phyloP scores from a whole-genome alignment of 1,284 basidiomycete species.

The Ganoderma leucocontextum region DNA sequence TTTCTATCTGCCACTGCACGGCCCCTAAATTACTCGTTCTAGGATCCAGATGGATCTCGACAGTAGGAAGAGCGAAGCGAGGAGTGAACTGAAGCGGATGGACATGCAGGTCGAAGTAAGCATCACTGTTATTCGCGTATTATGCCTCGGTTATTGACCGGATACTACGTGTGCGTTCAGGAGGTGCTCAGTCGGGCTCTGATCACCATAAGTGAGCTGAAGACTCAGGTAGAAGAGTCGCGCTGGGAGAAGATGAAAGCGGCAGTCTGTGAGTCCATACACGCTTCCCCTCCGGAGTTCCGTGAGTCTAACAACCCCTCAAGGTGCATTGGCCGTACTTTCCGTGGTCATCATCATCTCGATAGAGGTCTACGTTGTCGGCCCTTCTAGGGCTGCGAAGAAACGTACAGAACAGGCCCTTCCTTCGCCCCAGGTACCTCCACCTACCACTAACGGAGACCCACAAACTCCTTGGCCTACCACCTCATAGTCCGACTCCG shows the following conservation, averaged over 20 bases:
- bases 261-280: conserved; percentile 72
- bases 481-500: background rate
- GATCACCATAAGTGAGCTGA: conserved; percentile 85
- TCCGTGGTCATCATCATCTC: conserved; percentile 69
- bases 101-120: conserved; percentile 91
- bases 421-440: conserved; percentile 30
- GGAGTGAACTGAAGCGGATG: conserved; percentile 85
- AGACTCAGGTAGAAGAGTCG: conserved; percentile 87
- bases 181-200: conserved; percentile 89
- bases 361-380: conserved; percentile 64
- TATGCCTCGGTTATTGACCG: background rate
- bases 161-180: conserved; percentile 48
- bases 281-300: background rate
- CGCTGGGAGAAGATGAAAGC: conserved; percentile 93
- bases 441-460: background rate
- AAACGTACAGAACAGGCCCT: conserved; percentile 43
- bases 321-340: conserved; percentile 72
- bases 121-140: background rate
- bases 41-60: conserved; percentile 97
- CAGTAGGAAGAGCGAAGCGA: conserved; percentile 93
- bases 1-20: background rate
- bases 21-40: background rate
- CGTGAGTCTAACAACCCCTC: background rate
- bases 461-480: background rate
- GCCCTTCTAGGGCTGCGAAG: conserved; percentile 39